phyloP scores from a whole-genome alignment of 176 grass and related monocot species.

The Phoenix roebelenii region DNA sequence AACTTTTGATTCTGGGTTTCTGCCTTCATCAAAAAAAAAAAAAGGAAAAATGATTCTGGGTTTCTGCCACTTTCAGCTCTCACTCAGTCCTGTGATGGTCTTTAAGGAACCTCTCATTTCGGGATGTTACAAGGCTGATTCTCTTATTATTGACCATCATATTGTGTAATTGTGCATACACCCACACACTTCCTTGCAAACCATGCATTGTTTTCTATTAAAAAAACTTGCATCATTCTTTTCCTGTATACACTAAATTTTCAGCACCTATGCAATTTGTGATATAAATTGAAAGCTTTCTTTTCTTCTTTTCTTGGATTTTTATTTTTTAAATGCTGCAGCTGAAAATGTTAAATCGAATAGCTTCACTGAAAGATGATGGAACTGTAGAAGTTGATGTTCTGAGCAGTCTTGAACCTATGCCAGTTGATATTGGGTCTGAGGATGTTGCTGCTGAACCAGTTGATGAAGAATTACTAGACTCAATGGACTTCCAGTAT shows the following conservation, averaged over 20 bases:
- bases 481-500: constrained; percentile 50
- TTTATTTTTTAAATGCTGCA: constrained; percentile 40
- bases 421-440: constrained; percentile 16
- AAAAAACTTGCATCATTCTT: not conserved
- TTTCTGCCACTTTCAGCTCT: too few relatives aligned
- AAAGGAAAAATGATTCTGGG: too few relatives aligned
- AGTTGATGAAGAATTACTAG: constrained; percentile 39
- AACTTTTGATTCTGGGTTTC: too few relatives aligned
- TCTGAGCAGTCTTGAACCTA: constrained; percentile 50
- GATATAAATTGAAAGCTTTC: not conserved
- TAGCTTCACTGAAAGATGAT: constrained; percentile 77
- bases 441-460: constrained; percentile 38
- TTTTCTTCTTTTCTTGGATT: not conserved
- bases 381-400: constrained; percentile 89
- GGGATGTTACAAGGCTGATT: too few relatives aligned
- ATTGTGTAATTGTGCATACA: too few relatives aligned
- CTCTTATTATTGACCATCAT: too few relatives aligned
- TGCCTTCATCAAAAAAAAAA: too few relatives aligned
- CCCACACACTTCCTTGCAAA: too few relatives aligned
- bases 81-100: too few relatives aligned
- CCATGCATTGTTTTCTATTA: too few relatives aligned
- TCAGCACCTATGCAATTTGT: not conserved
- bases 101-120: too few relatives aligned
- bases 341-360: constrained; percentile 71
- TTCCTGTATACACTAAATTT: not conserved